Conservation (phyloP, 106 monocot genomes). For the Narthecium ossifragum region DNA sequence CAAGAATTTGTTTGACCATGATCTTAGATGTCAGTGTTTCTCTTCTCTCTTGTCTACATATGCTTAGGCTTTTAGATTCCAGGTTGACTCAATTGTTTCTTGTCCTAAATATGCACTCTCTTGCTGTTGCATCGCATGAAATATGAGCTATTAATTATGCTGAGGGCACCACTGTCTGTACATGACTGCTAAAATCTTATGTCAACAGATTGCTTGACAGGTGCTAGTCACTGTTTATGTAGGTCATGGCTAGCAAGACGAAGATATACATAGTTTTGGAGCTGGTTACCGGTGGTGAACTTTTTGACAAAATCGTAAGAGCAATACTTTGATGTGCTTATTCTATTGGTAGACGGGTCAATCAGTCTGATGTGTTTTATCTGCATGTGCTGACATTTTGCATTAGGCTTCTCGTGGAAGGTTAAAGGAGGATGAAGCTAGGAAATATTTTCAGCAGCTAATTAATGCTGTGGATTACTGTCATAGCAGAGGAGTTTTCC, state of each 20-base stretch:
- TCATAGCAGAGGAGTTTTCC: conserved; percentile 91
- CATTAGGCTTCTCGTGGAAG: conserved; percentile 56
- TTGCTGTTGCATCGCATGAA: no score
- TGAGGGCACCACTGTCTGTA: no score
- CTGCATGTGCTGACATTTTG: conserved; percentile 1
- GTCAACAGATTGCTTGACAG: no score
- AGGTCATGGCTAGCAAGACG: conserved; percentile 98
- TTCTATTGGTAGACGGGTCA: no score
- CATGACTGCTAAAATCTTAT: no score
- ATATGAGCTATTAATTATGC: no score
- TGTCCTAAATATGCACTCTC: background rate
- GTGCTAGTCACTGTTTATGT: background rate
- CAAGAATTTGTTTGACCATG: no score
- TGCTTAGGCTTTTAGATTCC: no score
- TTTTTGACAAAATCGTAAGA: conserved; percentile 93
- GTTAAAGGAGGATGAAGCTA: conserved; percentile 88
- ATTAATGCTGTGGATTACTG: conserved; percentile 94
- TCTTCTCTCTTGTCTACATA: no score
- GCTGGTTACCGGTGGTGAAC: conserved; percentile 81
- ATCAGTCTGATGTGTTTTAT: background rate
- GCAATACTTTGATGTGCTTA: no score
- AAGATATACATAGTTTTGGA: conserved; percentile 92
- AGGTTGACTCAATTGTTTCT: background rate
- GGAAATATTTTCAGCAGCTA: conserved; percentile 92
- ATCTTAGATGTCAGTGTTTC: no score